Evolutionary conservation across 306 rosid species (phyloP).

Genomic region (Cicer arietinum): DNA sequence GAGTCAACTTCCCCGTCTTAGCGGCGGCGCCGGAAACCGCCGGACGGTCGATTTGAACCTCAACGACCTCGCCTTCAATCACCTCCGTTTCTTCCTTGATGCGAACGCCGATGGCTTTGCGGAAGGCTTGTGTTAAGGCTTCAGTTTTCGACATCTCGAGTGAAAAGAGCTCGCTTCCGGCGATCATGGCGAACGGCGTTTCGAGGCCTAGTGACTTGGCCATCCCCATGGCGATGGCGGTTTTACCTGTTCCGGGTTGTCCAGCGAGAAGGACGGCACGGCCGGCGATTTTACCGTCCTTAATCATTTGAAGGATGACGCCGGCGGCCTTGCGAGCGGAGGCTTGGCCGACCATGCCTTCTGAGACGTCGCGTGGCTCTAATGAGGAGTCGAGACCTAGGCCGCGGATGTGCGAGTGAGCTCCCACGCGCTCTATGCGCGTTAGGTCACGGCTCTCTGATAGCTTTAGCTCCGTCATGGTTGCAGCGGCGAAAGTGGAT

Average conservation of each 20-base stretch:
- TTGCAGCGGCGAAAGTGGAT: constrained; percentile 25
- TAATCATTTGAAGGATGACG: constrained; percentile 88
- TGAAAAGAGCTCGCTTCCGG: constrained; percentile 95
- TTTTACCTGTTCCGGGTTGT: constrained; percentile 95
- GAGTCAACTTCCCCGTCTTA: constrained; percentile 85
- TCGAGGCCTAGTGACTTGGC: constrained; percentile 96
- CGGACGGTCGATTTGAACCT: constrained; percentile 92
- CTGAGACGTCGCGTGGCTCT: constrained; percentile 83
- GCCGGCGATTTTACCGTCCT: constrained; percentile 91
- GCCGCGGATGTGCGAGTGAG: constrained; percentile 98
- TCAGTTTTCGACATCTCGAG: constrained; percentile 96
- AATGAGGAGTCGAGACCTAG: constrained; percentile 91
- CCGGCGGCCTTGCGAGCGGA: constrained; percentile 95
- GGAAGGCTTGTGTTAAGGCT: constrained; percentile 85
- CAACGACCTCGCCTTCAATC: constrained; percentile 95
- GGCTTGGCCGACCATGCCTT: constrained; percentile 97
- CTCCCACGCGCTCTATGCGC: constrained; percentile 97
- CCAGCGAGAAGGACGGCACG: constrained; percentile 91
- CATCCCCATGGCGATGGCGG: constrained; percentile 99
- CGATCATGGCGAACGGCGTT: constrained; percentile 94
- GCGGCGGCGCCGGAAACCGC: constrained; percentile 83
- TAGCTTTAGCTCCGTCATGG: constrained; percentile 71
- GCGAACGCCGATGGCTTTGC: constrained; percentile 91
- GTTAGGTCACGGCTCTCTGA: constrained; percentile 92
- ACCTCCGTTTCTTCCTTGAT: constrained; percentile 98